Conservation (phyloP, 192 early-diverging fungal genomes). For the Lunasporangiospora selenospora region DNA sequence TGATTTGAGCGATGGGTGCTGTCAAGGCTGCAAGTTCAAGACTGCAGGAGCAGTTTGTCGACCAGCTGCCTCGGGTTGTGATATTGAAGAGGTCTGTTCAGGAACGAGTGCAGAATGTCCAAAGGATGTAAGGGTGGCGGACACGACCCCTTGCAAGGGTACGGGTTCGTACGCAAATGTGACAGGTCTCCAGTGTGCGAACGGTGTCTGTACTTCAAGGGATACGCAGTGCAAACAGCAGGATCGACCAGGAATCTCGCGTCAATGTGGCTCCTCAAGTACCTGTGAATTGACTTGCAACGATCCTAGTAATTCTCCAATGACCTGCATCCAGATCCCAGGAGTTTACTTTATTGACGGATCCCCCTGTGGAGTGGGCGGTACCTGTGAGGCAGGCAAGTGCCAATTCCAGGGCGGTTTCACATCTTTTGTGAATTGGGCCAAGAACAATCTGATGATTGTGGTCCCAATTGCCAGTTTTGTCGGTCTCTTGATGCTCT, state of each 20-base stretch:
- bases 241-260: slow-evolving; percentile 55
- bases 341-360: slow-evolving; percentile 72
- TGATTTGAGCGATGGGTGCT: slow-evolving; percentile 87
- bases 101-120: slow-evolving; percentile 79
- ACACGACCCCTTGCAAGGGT: slow-evolving; percentile 73
- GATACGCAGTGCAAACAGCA: slow-evolving; percentile 72
- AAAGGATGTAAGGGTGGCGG: slow-evolving; percentile 62
- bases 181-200: slow-evolving; percentile 65
- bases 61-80: slow-evolving; percentile 78
- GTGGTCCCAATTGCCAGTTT: slow-evolving; percentile 51
- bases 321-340: slow-evolving; percentile 32
- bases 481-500: slow-evolving; percentile 49
- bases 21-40: slow-evolving; percentile 69
- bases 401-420: slow-evolving; percentile 44
- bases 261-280: slow-evolving; percentile 62
- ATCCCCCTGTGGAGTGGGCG: slow-evolving; percentile 70
- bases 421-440: slow-evolving; percentile 47
- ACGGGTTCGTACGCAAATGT: slow-evolving; percentile 10
- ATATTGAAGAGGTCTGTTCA: slow-evolving; percentile 78
- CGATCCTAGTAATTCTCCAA: slow-evolving; percentile 45
- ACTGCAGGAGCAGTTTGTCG: slow-evolving; percentile 72
- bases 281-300: slow-evolving; percentile 71
- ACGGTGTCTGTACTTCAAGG: slow-evolving; percentile 75
- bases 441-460: slow-evolving; percentile 52
- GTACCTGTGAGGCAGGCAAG: slow-evolving; percentile 66